These are phyloP conservation scores for Phaeosphaeria sp. DNA, from an alignment of 2,329 filamentous ascomycete species.

Conservation along the genomic window DNA sequence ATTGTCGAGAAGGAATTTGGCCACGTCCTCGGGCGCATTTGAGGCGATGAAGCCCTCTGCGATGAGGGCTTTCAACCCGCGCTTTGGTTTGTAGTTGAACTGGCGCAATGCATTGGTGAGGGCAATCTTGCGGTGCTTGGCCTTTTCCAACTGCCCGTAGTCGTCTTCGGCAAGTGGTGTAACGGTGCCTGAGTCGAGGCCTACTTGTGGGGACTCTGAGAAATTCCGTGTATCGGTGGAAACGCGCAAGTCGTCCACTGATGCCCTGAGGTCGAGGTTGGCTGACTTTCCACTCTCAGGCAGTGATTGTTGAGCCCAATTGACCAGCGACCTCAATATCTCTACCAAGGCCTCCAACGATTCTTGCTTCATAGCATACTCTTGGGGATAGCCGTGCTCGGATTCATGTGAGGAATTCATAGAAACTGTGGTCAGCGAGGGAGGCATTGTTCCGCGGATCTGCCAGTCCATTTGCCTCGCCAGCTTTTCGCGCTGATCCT, in stretches of 20 bases:
- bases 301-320: constrained; percentile 81
- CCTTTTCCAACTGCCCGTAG: constrained; percentile 90
- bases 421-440: constrained; percentile 80
- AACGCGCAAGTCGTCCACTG: constrained; percentile 68
- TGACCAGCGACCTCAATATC: constrained; percentile 85
- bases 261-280: constrained; percentile 55
- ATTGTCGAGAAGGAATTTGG: constrained; percentile 78
- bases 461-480: constrained; percentile 79
- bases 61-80: constrained; percentile 83
- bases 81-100: constrained; percentile 98
- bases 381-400: constrained; percentile 79
- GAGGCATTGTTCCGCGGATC: constrained; percentile 81
- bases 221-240: constrained; percentile 75
- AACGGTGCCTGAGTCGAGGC: constrained; percentile 55
- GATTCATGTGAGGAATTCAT: constrained; percentile 64
- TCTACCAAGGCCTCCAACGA: constrained; percentile 89
- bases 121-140: constrained; percentile 92
- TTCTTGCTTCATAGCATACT: constrained; percentile 90
- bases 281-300: constrained; percentile 54
- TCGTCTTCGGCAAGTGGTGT: constrained; percentile 75
- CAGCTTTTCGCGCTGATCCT: constrained; percentile 74
- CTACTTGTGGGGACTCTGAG: constrained; percentile 66
- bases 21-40: constrained; percentile 80
- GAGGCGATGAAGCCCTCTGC: constrained; percentile 87
- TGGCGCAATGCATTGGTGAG: constrained; percentile 85